phyloP scores from a whole-genome alignment of 176 grass and related monocot species.

The Triticum turgidum region DNA sequence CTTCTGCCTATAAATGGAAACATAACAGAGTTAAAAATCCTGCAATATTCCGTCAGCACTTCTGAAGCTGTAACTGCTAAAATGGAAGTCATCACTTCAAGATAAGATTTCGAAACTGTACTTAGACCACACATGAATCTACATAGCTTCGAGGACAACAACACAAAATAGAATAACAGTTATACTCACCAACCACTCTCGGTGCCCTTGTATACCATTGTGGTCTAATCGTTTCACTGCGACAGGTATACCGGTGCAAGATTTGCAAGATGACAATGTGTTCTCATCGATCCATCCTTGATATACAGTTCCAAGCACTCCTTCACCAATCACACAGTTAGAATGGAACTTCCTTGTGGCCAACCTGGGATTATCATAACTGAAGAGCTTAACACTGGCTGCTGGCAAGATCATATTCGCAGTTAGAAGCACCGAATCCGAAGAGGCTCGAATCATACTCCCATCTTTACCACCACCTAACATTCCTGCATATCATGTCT shows the following conservation, averaged over 20 bases:
- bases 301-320: slow-evolving; percentile 71
- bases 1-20: slow-evolving; percentile 58
- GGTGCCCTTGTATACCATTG: slow-evolving; percentile 34
- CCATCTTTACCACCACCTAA: slow-evolving; percentile 32
- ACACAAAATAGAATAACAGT: slow-evolving; percentile 17
- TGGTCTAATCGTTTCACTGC: slow-evolving; percentile 59
- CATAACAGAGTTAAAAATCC: neutral
- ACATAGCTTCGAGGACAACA: neutral
- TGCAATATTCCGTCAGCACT: neutral
- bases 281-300: slow-evolving; percentile 81
- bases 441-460: slow-evolving; percentile 47
- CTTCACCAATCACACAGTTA: neutral
- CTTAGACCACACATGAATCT: neutral
- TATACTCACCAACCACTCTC: slow-evolving; percentile 68
- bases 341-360: slow-evolving; percentile 76
- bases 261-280: slow-evolving; percentile 49
- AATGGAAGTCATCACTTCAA: neutral
- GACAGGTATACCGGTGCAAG: slow-evolving; percentile 63
- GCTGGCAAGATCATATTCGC: neutral
- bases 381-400: slow-evolving; percentile 57
- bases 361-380: slow-evolving; percentile 49
- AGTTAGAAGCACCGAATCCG: slow-evolving; percentile 48
- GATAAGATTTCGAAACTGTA: neutral
- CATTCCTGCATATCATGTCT: slow-evolving; percentile 41
- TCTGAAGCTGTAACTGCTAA: neutral